Evolutionary conservation across 176 grass and related monocot genomes (phyloP).

Genomic region (Phyllostachys edulis): DNA sequence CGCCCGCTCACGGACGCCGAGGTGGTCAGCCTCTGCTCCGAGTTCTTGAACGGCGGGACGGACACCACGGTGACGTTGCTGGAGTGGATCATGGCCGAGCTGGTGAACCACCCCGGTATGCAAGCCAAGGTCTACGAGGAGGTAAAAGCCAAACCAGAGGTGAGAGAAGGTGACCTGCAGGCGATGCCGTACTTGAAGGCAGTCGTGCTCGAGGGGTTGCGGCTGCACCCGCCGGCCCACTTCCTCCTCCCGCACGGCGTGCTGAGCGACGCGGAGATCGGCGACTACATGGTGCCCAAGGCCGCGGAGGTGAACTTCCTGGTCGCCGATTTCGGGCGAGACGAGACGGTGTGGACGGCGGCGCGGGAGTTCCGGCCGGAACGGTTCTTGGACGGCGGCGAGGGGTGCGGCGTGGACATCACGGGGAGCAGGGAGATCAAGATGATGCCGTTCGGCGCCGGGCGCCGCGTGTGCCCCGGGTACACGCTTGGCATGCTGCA

Average conservation of each 20-base stretch:
- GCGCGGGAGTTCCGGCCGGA: conserved; percentile 58
- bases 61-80: conserved; percentile 47
- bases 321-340: conserved; percentile 36
- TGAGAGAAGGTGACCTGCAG: conserved; percentile 15
- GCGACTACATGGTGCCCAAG: conserved; percentile 47
- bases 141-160: background rate
- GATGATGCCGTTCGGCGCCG: conserved; percentile 79
- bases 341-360: conserved; percentile 46
- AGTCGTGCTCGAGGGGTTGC: conserved; percentile 60
- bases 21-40: conserved; percentile 49
- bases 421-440: conserved; percentile 57
- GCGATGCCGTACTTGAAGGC: conserved; percentile 61
- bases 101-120: conserved; percentile 40
- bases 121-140: conserved; percentile 48
- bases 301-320: conserved; percentile 51
- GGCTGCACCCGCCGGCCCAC: conserved; percentile 51
- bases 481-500: conserved; percentile 35
- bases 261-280: conserved; percentile 17
- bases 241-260: conserved; percentile 59
- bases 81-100: conserved; percentile 79
- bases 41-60: conserved; percentile 52
- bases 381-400: conserved; percentile 55
- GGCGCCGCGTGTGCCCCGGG: conserved; percentile 66
- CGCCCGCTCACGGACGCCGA: conserved; percentile 38
- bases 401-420: conserved; percentile 44